Base-by-base conservation (phyloP, 176 grass and related monocot species). In the Triticum turgidum region DNA sequence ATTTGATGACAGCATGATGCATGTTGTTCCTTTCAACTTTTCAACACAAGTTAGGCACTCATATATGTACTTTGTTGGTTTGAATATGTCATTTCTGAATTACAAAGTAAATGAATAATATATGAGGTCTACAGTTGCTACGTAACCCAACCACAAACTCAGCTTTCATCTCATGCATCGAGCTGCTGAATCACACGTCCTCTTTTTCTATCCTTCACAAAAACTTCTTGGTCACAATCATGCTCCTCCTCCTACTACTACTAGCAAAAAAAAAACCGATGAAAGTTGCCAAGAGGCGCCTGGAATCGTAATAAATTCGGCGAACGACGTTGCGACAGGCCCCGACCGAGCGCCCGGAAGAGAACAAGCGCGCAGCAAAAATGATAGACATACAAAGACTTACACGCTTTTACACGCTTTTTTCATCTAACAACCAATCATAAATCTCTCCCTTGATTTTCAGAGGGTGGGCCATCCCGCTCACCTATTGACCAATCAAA, bases 281-380 rank as follows among this genome's bases (percentile, higher is more conserved):
- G 63, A 80, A 77, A 64, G 4, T 58, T 9, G 72, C 22, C 72
- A 75, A 49, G n/a, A 74, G 14, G 42, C 15, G 62, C 61, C 47
- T 11, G 7, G 61, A 90, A 77, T 70, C 85, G 75, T 24, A 82
- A 82, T 86, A 90, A 90, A 73, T 87, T 70, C 7, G 17, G 32
- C 65, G 44, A 68, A 38, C 58, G 78, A 80, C 77, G 63, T 38
- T 25, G 13, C 66, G 84, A 84, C 58, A 75, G 59, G 34, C 71
- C 14, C 89, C 80, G 80, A 87, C 85, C 75, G 21, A 14, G 44
- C 80, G 13, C 80, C 44, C 6, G 45, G 67, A 84, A 47, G 38
- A 21, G 34, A 84, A 87, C 85, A 87, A 87, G 59, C 54, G n/a
- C 68, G 80, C 59, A 75, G 58, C 83, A 63, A 30, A 30, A 30